Evolutionary conservation across 768 basidiomycete species (phyloP).

Genomic region (Rhizopogon vinicolor): DNA sequence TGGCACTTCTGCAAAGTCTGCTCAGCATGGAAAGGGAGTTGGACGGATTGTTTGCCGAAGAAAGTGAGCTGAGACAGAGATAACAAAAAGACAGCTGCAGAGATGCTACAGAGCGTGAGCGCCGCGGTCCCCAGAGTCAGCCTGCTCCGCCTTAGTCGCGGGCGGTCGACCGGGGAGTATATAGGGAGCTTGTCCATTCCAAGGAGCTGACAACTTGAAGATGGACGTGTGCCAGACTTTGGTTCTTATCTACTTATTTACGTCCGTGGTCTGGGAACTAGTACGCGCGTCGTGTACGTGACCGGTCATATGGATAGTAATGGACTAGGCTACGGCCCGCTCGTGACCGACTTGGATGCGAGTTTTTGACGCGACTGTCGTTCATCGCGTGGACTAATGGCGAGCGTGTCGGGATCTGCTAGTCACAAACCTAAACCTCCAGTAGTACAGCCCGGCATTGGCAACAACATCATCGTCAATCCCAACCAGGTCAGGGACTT

Average conservation of each 20-base stretch:
- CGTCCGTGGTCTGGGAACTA: neutral
- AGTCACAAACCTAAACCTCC: constrained; percentile 35
- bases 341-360: neutral
- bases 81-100: constrained; percentile 14
- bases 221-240: neutral
- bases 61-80: constrained; percentile 11
- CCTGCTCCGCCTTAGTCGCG: constrained; percentile 7
- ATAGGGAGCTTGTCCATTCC: constrained; percentile 26
- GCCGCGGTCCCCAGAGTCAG: constrained; percentile 1
- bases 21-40: constrained; percentile 24
- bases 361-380: too few species aligned
- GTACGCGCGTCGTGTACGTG: too few species aligned
- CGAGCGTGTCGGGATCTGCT: neutral
- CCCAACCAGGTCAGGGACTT: constrained; percentile 45
- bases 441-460: constrained; percentile 57
- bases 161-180: constrained; percentile 9
- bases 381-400: neutral
- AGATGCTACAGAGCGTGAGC: constrained; percentile 14
- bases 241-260: too few species aligned
- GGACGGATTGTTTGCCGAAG: constrained; percentile 8
- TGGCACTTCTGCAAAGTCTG: constrained; percentile 30
- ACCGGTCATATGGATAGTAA: constrained; percentile 4
- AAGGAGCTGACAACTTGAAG: neutral
- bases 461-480: constrained; percentile 62
- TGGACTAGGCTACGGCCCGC: too few species aligned